Base-by-base conservation (phyloP, 2,329 filamentous ascomycete genomes). In the Apiospora kogelbergensis region DNA sequence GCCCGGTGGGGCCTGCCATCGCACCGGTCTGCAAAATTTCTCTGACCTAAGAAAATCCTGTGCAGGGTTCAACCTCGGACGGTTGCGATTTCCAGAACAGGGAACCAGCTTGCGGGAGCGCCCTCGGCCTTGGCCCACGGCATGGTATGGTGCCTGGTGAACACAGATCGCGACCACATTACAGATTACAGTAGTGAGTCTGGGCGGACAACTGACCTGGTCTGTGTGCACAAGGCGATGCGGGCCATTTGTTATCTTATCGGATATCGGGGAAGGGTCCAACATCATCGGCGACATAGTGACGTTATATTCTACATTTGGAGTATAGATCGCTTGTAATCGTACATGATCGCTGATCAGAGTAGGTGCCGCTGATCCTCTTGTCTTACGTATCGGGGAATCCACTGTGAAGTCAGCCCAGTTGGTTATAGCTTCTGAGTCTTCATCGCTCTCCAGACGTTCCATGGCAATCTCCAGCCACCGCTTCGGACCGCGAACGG, bases 401-500 rank as follows among this genome's bases (percentile, higher is more conserved):
- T n/a, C 9, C 53, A 37, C 26, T 37, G 30, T 37, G 30, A 48
- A 42, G 53, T 22, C 53, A 60, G 53, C 11, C 9, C 13, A 42
- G 11, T 42, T 42, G 40, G 17, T 78, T 73, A 89, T 73, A 89
- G 80, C 71, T 81, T 79, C 63, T 84, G 78, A 33, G 82, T 84
- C n/a, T 81, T 85, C 13, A 85, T 73, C 2, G 86, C 82, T 68
- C 84, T 82, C 85, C 86, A 89, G 22, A 90, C 79, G 71, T 88
- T 92, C 90, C 93, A 97, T 0, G 96, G 94, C 71, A 98, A 80
- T 77, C 89, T 95, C 96, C 96, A 98, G 72, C 78, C 88, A 6
- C 53, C 53, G 80, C 78, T 88, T 84, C 70, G 89, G 78, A 83
- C 90, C 75, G 81, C 92, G 90, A 81, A 98, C 74, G 87, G 85